A percentile compares a stretch with the other conserved stretches of the same genome.
Conservation (phyloP, 2,329 filamentous ascomycete genomes). For the Coleophoma eucalyptorum region DNA sequence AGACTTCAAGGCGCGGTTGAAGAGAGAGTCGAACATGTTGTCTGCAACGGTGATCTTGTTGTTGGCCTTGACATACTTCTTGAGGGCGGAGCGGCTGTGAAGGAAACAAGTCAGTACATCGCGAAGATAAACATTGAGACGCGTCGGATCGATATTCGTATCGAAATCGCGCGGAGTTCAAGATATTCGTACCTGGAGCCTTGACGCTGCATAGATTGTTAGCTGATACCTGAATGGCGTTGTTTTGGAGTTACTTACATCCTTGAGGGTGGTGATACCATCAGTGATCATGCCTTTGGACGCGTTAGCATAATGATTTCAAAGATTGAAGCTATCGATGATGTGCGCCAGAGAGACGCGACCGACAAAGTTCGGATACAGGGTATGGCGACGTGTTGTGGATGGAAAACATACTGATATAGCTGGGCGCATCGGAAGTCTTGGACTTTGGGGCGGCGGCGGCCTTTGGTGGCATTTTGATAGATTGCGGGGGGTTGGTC, state of each 20-base stretch:
- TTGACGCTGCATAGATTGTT: conserved; percentile 21
- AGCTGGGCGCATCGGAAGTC: conserved; percentile 48
- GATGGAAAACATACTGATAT: conserved; percentile 54
- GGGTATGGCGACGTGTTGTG: conserved; percentile 37
- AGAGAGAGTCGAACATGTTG: conserved; percentile 59
- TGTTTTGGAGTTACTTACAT: conserved; percentile 17
- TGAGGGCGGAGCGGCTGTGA: conserved; percentile 59
- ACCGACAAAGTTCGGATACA: conserved; percentile 34
- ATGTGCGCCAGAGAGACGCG: conserved; percentile 51
- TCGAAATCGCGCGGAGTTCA: conserved; percentile 3
- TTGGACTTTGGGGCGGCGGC: conserved; percentile 55
- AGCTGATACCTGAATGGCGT: conserved; percentile 1
- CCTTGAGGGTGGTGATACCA: conserved; percentile 27
- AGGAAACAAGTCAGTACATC: conserved; percentile 11
- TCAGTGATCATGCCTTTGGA: conserved; percentile 27
- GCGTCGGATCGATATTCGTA: conserved; percentile 11
- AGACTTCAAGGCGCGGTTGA: conserved; percentile 65
- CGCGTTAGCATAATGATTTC: conserved; percentile 15
- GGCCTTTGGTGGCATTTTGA: conserved; percentile 65
- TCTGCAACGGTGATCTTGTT: conserved; percentile 58
- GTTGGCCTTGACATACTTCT: conserved; percentile 72
- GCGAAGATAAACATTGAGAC: conserved; percentile 12
- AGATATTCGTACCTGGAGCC: conserved; percentile 26
- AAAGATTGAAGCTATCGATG: conserved; percentile 23
- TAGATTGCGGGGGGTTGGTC: background rate